Evolutionary conservation across 129 eudicot genomes (phyloP).

Genomic region (Ambrosia artemisiifolia): DNA sequence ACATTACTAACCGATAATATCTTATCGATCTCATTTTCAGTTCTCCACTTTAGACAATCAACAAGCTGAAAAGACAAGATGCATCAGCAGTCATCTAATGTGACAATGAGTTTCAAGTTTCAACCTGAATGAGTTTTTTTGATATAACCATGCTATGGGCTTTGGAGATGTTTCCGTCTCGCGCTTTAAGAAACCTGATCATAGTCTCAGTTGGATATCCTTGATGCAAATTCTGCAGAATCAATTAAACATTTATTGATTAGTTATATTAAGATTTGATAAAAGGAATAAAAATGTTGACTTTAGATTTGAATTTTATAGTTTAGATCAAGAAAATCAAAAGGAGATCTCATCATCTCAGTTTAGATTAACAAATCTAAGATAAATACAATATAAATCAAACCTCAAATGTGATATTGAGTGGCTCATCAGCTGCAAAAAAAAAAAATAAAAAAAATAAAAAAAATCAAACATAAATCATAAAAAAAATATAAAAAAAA

Average conservation of each 20-base stretch:
- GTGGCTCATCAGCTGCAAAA: constrained; percentile 78
- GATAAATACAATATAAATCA: constrained; percentile 18
- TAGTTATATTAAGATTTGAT: no score
- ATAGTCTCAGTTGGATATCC: constrained; percentile 70
- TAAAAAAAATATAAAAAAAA: not conserved
- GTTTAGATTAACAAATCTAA: not conserved
- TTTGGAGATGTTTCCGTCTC: constrained; percentile 84
- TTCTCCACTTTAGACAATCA: constrained; percentile 92
- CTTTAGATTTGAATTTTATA: constrained; percentile 19
- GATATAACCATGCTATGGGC: constrained; percentile 73
- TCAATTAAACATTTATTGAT: not conserved
- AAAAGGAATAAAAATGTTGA: not conserved
- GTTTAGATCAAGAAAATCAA: constrained; percentile 12
- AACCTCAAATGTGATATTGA: constrained; percentile 72
- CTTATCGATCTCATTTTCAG: constrained; percentile 77
- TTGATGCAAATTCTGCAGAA: constrained; percentile 66
- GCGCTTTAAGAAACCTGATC: constrained; percentile 83
- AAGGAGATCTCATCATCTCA: constrained; percentile 17
- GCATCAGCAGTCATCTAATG: constrained; percentile 29
- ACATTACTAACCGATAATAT: constrained; percentile 65
- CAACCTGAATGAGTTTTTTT: constrained; percentile 12
- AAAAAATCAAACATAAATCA: constrained; percentile 12
- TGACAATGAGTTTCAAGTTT: constrained; percentile 17
- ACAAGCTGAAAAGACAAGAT: constrained; percentile 60
- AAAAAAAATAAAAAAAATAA: not conserved